These are phyloP conservation scores for Dendrocalamus latiflorus DNA, from an alignment of 202 grass and related monocot species.

Conservation along the genomic window DNA sequence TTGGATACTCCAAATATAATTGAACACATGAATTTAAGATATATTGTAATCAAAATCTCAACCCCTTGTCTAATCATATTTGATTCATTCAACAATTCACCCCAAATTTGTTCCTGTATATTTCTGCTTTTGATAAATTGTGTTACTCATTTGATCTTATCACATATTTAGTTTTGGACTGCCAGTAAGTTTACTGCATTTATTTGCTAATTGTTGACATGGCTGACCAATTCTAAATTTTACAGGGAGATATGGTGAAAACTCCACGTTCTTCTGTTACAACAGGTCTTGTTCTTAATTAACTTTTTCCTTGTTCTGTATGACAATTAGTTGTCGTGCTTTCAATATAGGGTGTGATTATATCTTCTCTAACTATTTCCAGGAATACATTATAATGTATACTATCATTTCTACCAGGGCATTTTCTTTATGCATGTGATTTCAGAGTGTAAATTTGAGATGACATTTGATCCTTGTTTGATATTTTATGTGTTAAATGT, in stretches of 20 bases:
- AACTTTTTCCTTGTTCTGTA: constrained; percentile 1
- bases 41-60: not conserved
- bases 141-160: constrained; percentile 2
- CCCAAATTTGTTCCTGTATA: not conserved
- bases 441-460: not conserved
- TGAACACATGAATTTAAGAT: not conserved
- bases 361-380: not conserved
- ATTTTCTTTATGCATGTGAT: not conserved
- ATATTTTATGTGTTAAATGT: not conserved
- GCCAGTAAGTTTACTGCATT: not conserved
- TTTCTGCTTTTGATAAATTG: constrained; percentile 12
- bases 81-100: not conserved
- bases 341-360: constrained; percentile 6
- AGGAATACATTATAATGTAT: constrained; percentile 1
- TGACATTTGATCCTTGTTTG: constrained; percentile 1
- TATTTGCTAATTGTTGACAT: not conserved
- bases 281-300: constrained; percentile 46
- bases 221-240: constrained; percentile 10
- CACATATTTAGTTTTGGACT: not conserved
- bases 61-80: not conserved
- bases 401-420: not conserved
- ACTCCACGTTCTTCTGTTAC: constrained; percentile 54
- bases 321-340: not conserved
- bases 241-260: constrained; percentile 64
- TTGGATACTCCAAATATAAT: constrained; percentile 1